phyloP scores from a whole-genome alignment of 345 rosid species.

The Dipteronia sinensis region DNA sequence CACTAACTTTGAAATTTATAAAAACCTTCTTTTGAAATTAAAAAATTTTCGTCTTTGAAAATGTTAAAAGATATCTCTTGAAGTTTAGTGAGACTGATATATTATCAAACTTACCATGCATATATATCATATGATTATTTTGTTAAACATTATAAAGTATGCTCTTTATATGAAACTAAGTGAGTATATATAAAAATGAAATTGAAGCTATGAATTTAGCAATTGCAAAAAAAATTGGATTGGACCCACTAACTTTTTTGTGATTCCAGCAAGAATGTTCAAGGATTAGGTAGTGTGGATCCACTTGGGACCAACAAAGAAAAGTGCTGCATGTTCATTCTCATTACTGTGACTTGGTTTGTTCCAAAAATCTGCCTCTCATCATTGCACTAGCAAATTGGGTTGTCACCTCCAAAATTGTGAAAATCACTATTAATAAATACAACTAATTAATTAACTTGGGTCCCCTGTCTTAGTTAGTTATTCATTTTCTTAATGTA shows the following conservation, averaged over 20 bases:
- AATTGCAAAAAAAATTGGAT: not conserved
- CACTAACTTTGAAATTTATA: too few species aligned
- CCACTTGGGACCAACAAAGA: slow-evolving; percentile 10
- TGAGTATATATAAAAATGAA: not conserved
- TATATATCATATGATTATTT: not conserved
- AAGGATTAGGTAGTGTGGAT: not conserved
- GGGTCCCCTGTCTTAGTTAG: too few species aligned
- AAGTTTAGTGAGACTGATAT: too few species aligned
- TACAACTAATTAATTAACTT: too few species aligned
- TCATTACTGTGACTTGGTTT: slow-evolving; percentile 14
- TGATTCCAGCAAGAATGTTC: slow-evolving; percentile 3
- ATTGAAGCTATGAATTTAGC: not conserved
- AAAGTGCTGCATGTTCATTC: not conserved
- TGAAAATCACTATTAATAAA: not conserved
- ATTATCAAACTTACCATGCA: not conserved
- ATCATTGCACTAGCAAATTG: slow-evolving; percentile 25
- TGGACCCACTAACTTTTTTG: slow-evolving; percentile 6
- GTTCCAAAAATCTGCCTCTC: slow-evolving; percentile 21
- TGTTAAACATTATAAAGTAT: not conserved
- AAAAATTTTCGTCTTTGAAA: too few species aligned
- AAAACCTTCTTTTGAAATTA: too few species aligned
- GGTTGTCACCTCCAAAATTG: not conserved
- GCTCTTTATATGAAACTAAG: too few species aligned
- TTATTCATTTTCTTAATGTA: too few species aligned
- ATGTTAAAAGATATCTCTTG: too few species aligned